These are phyloP conservation scores for Porpolomopsis calyptriformis DNA, from an alignment of 768 basidiomycete species.

Conservation along the genomic window DNA sequence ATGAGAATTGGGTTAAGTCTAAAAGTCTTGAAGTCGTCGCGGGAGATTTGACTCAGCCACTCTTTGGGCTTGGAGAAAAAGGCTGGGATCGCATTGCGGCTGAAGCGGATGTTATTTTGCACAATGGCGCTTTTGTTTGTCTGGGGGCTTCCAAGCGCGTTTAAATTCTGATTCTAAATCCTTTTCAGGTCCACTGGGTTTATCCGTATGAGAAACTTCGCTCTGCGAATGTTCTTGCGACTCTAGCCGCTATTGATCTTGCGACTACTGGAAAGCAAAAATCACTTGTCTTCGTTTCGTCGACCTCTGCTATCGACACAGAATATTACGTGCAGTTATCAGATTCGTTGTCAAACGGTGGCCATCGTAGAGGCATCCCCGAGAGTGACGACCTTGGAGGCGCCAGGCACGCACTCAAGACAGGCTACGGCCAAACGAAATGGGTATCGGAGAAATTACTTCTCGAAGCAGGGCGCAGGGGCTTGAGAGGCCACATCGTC, in stretches of 20 bases:
- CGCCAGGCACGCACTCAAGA: constrained; percentile 61
- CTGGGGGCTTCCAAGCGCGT: background rate
- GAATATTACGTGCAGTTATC: constrained; percentile 84
- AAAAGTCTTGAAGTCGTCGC: constrained; percentile 66
- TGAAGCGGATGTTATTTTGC: constrained; percentile 76
- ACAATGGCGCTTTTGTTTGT: constrained; percentile 93
- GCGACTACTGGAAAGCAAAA: constrained; percentile 69
- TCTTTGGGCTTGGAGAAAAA: constrained; percentile 58
- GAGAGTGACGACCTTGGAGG: constrained; percentile 87
- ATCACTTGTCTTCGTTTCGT: constrained; percentile 81
- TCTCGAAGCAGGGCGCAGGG: constrained; percentile 82
- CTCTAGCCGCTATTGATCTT: constrained; percentile 72
- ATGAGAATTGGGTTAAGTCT: constrained; percentile 64
- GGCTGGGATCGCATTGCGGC: constrained; percentile 57
- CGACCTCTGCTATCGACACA: constrained; percentile 90
- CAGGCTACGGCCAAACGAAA: constrained; percentile 95
- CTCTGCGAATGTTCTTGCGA: constrained; percentile 85
- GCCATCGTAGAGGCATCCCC: constrained; percentile 55
- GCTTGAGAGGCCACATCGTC: constrained; percentile 75
- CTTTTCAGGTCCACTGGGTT: constrained; percentile 86
- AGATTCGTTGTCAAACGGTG: constrained; percentile 43
- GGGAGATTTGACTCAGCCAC: constrained; percentile 71
- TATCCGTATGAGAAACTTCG: constrained; percentile 94
- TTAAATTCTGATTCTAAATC: background rate
- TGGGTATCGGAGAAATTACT: constrained; percentile 97